Percentiles rank a stretch among this genome's conserved stretches.
Conservation (phyloP, 495 filamentous ascomycete genomes). For the Talaromyces adpressus region DNA sequence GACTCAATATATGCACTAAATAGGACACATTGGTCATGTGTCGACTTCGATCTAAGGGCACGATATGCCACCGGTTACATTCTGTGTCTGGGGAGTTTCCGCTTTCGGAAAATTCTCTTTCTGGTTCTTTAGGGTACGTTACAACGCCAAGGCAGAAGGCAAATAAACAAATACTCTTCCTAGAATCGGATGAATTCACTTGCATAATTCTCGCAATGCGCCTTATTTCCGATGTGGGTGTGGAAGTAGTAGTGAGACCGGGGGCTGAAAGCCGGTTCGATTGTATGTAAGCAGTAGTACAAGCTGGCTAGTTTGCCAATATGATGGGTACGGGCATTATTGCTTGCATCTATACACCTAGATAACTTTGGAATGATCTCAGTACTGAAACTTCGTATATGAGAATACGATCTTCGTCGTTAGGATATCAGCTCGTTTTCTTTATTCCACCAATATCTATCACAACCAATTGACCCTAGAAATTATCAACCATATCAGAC, state of each 20-base stretch:
- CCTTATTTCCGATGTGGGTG: neutral
- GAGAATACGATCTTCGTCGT: neutral
- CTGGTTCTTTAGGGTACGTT: neutral
- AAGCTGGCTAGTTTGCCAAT: neutral
- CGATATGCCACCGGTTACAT: neutral
- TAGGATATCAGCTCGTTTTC: neutral
- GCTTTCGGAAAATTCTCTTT: neutral
- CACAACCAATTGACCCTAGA: neutral
- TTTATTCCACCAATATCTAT: neutral
- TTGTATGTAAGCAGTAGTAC: neutral
- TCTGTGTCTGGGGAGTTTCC: neutral
- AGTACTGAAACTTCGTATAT: neutral
- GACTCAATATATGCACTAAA: neutral
- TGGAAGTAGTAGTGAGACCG: neutral
- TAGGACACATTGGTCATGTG: neutral
- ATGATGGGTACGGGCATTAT: neutral
- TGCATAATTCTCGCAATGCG: neutral
- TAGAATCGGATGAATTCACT: neutral
- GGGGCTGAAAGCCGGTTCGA: neutral
- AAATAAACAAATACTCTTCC: neutral
- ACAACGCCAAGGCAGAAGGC: neutral
- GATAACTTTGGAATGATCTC: neutral
- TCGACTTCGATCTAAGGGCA: neutral
- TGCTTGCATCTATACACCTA: neutral
- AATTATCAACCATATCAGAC: neutral